Evolutionary conservation across 495 filamentous ascomycete genomes (phyloP), one percentile per base, ranked within the genome.

Genomic region (Trichodelitschia bisporula): DNA sequence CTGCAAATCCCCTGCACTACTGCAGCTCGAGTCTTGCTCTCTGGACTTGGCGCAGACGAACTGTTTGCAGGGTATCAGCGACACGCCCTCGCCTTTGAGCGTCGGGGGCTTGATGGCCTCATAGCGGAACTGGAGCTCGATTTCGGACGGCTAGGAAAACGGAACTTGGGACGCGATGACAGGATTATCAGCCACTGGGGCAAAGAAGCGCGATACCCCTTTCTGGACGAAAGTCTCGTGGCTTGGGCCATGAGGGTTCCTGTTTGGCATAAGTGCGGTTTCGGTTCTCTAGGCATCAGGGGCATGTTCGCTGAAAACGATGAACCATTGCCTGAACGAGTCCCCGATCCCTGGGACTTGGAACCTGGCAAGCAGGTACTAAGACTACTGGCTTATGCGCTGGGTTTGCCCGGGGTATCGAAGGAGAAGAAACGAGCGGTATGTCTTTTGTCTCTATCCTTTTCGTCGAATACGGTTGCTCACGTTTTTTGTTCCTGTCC

Each of bases 141-240:
- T 36, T 70, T 93, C 31, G 56, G 66, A 19, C 65, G 89, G 10
- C 69, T 99, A 3, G 80, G 84, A 1, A 77, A 89, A 47, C 64
- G 86, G 4, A 99, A 99, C 45, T 62, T 99, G 10, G 86, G 89
- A 5, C 63, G 89, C 9, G 86, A 99, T 43, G 86, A 99, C 44
- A 64, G 86, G 11, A 75, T 84, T 10, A 79, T 90, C 40, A 66
- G 77, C 1, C 62, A 90, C 41, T 93, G 82, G 78, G 72, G 77
- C 13, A 72, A 75, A 30, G 86, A 99, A 50, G 72, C 72, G 15
- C 61, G 86, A n/a, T 93, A 79, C 47, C 86, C 89, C 2, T 99
- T 64, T 43, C 57, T 95, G 3, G 86, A 95, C 36, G 86, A 95
- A 48, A 57, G 66, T 0, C 61, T 99, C 15, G 64, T 99, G 3